Base-by-base conservation (phyloP, 2,329 filamentous ascomycete species). In the Claviceps sp. region DNA sequence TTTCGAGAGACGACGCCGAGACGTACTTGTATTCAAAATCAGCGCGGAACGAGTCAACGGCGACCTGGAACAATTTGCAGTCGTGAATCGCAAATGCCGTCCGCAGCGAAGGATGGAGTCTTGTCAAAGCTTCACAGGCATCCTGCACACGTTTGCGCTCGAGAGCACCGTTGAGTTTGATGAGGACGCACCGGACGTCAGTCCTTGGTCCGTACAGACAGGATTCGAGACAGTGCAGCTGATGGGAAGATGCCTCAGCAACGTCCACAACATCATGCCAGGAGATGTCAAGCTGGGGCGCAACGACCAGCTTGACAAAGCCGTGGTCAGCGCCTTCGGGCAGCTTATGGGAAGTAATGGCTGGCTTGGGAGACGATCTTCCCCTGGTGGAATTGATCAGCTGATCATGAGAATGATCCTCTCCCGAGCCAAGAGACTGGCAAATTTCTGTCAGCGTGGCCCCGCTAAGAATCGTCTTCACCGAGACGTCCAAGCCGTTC, bases 41-140 rank as follows among this genome's bases (percentile, higher is more conserved):
- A 1, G 73, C 66, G 2, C 60, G 63, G 56, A 68, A 70, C 2
- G 68, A 66, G 47, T 68, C 68, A 39, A 76, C 60, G 38, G 73
- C 69, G 0, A 73, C 72, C 58, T 78, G 75, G 56, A 73, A 76
- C 0, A 77, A 64, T 2, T 65, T 67, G 6, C 73, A 68, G 11
- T 70, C 67, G 47, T 76, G 68, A 0, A 68, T 62, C 2, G 75
- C 66, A 51, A 81, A 81, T 0, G 73, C 71, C 0, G 79, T 80
- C 22, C 77, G 73, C 7, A 82, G 67, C 30, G 77, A 74, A 0
- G 74, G 71, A 43, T 78, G 75, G 39, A 73, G 65, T 38, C 62
- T 62, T 0, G 65, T 64, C 8, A 78, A 64, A 13, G 68, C 66
- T 22, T 66, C 64, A 56, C 74, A 77, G 0, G 74, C 73, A 1